Base-by-base conservation (phyloP, 768 basidiomycete species). In the Mycena venus region DNA sequence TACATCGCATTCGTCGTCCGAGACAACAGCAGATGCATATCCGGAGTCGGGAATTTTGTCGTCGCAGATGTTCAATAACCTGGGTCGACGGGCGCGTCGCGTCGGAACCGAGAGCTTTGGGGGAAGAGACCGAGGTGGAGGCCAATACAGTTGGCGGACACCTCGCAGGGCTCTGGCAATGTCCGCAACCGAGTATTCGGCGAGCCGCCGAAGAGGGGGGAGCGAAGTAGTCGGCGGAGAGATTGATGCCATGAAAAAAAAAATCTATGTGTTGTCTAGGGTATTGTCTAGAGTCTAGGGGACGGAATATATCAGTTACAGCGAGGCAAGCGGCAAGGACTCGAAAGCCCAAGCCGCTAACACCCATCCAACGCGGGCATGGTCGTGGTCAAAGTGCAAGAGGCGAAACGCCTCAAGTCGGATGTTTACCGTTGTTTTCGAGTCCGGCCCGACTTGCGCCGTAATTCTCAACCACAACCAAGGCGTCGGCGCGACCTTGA, bases 1-100 rank as follows among this genome's bases (percentile, higher is more conserved):
- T 31, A 64, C 49, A 66, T 70, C 66, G 27, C 59, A 21, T 68
- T 83, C 82, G 2, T 87, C 87, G 0, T 89, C 89, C 0, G 91
- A 91, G 60, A 90, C 91, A 62, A 91, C 92, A 29, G 91, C 92
- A 47, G 93, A 94, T 7, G 93, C 94, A 75, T 95, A 95, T 40
- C 94, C 94, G 14, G 94, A 95, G 82, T 95, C 94, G 1, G 91
- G 91, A 4, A 90, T 86, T 21, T 71, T 70, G 11, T 79, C 82
- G 62, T 88, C 87, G 68, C 86, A 83, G 65, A 79, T 73, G 36
- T 55, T 68, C 12, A 32, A 68, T 17, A 51, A 71, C 64, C 67
- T 79, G 32, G 76, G 78, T 31, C 81, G 81, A 12, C 73, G 72
- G 49, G 80, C 70, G 19, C 58, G 80, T 75, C 78, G 81, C 65